A percentile compares a stretch with the other conserved stretches of the same genome.
Evolutionary conservation across 2,329 filamentous ascomycete genomes (phyloP).

Genomic region (Triangularia verruculosa): DNA sequence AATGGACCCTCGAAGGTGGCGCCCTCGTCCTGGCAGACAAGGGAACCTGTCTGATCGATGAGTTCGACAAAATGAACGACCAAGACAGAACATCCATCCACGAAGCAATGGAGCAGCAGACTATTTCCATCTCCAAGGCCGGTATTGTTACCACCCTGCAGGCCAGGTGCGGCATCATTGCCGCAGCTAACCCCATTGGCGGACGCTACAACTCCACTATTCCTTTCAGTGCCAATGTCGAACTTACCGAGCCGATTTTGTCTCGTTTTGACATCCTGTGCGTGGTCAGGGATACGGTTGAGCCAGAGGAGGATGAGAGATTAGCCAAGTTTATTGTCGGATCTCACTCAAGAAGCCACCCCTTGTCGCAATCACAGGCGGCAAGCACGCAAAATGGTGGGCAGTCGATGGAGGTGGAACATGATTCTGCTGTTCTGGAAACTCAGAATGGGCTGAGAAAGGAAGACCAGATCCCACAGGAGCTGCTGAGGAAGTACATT

Average conservation of each 20-base stretch:
- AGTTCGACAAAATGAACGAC: slow-evolving; percentile 99
- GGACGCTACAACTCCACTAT: slow-evolving; percentile 96
- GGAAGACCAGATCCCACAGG: slow-evolving; percentile 79
- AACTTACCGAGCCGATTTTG: slow-evolving; percentile 93
- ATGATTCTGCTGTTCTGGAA: slow-evolving; percentile 43
- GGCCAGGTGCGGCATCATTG: slow-evolving; percentile 92
- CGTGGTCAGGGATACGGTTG: slow-evolving; percentile 92
- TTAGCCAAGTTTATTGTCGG: slow-evolving; percentile 92
- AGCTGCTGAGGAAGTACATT: slow-evolving; percentile 92
- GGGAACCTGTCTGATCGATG: slow-evolving; percentile 93
- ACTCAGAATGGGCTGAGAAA: slow-evolving; percentile 32
- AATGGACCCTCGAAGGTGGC: slow-evolving; percentile 97
- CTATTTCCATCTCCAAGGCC: slow-evolving; percentile 97
- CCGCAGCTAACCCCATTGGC: slow-evolving; percentile 92
- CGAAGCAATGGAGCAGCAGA: slow-evolving; percentile 99
- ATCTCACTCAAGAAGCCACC: slow-evolving; percentile 86
- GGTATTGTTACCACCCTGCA: slow-evolving; percentile 97
- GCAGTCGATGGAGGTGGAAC: slow-evolving; percentile 62
- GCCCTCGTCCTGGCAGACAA: slow-evolving; percentile 92
- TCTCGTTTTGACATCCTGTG: slow-evolving; percentile 98
- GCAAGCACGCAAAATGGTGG: slow-evolving; percentile 29
- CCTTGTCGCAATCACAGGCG: slow-evolving; percentile 47
- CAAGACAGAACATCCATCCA: slow-evolving; percentile 97
- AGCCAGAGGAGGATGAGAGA: slow-evolving; percentile 87
- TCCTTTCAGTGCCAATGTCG: slow-evolving; percentile 93